Percentiles rank a stretch among this genome's conserved stretches.
phyloP scores from a whole-genome alignment of 805 yeast genomes.

The Pichia scutulata region DNA sequence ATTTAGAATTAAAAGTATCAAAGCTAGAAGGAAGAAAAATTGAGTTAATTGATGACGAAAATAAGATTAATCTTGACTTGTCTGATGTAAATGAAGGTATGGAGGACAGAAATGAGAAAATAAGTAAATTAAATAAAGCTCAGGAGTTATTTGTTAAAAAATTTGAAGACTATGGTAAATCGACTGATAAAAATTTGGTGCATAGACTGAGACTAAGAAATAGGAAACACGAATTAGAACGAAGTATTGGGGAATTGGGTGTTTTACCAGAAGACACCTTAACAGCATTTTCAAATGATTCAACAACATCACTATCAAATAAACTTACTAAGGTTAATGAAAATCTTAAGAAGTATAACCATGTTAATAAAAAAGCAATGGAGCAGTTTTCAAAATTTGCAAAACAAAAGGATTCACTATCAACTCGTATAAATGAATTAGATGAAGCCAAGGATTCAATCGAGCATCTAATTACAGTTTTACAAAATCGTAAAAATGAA shows the following conservation, averaged over 20 bases:
- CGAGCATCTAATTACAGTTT: slow-evolving; percentile 55
- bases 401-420: slow-evolving; percentile 61
- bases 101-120: slow-evolving; percentile 28
- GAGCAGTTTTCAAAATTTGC: slow-evolving; percentile 75
- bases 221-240: slow-evolving; percentile 65
- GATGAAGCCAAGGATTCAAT: slow-evolving; percentile 66
- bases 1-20: slow-evolving; percentile 6
- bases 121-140: slow-evolving; percentile 46
- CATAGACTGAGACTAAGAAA: slow-evolving; percentile 50
- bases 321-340: slow-evolving; percentile 48
- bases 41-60: slow-evolving; percentile 24
- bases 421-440: slow-evolving; percentile 58
- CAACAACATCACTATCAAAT: slow-evolving; percentile 45
- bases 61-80: slow-evolving; percentile 33
- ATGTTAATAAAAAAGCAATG: slow-evolving; percentile 82
- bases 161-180: slow-evolving; percentile 53
- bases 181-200: slow-evolving; percentile 56
- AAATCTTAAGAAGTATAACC: slow-evolving; percentile 54
- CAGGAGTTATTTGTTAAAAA: slow-evolving; percentile 48
- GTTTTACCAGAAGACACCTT: slow-evolving; percentile 83
- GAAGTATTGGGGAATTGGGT: slow-evolving; percentile 76
- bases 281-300: slow-evolving; percentile 33
- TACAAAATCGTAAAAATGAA: slow-evolving; percentile 71
- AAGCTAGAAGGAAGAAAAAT: slow-evolving; percentile 20
- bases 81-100: slow-evolving; percentile 26